Percentiles rank a stretch among this genome's conserved stretches.
These are phyloP conservation scores for Diaporthe ilicicola DNA, from an alignment of 2,329 filamentous ascomycete species.

Conservation along the genomic window DNA sequence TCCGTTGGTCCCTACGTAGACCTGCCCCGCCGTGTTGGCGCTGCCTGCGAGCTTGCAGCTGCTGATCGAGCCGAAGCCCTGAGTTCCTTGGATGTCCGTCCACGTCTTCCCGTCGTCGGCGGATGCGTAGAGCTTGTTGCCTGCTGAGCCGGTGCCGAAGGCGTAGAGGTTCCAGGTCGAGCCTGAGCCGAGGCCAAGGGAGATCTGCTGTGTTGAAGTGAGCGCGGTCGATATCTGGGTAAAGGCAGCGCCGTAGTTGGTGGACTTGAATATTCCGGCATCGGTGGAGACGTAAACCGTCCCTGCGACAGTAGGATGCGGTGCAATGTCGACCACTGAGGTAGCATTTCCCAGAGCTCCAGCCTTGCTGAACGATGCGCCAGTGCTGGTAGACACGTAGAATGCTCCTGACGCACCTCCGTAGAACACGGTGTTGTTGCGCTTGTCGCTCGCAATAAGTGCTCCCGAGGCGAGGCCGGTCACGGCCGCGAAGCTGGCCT, in stretches of 20 bases:
- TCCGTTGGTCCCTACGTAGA: conserved; percentile 61
- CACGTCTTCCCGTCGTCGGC: conserved; percentile 53
- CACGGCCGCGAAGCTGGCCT: conserved; percentile 54
- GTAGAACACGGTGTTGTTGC: conserved; percentile 61
- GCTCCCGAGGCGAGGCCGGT: conserved; percentile 54
- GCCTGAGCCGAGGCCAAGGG: conserved; percentile 51
- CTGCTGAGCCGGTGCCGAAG: conserved; percentile 53
- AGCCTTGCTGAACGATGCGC: conserved; percentile 52
- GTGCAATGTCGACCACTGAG: conserved; percentile 63
- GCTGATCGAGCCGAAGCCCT: conserved; percentile 55
- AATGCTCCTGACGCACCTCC: conserved; percentile 55
- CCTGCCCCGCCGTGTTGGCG: conserved; percentile 53
- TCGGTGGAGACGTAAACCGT: conserved; percentile 68
- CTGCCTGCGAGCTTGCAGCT: conserved; percentile 52
- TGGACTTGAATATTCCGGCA: conserved; percentile 61
- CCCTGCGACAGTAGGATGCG: conserved; percentile 64
- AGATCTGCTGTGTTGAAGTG: conserved; percentile 51
- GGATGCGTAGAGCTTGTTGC: conserved; percentile 55
- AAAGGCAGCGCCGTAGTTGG: conserved; percentile 59
- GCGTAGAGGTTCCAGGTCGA: conserved; percentile 56
- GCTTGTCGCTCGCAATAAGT: conserved; percentile 63
- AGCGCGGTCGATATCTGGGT: conserved; percentile 47
- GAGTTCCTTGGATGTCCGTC: conserved; percentile 56
- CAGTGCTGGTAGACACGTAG: conserved; percentile 61
- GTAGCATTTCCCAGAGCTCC: conserved; percentile 49